Evolutionary conservation across 2,329 filamentous ascomycete genomes (phyloP), one percentile per base, ranked within the genome.

Genomic region (Aspergillus quadrilineatus): DNA sequence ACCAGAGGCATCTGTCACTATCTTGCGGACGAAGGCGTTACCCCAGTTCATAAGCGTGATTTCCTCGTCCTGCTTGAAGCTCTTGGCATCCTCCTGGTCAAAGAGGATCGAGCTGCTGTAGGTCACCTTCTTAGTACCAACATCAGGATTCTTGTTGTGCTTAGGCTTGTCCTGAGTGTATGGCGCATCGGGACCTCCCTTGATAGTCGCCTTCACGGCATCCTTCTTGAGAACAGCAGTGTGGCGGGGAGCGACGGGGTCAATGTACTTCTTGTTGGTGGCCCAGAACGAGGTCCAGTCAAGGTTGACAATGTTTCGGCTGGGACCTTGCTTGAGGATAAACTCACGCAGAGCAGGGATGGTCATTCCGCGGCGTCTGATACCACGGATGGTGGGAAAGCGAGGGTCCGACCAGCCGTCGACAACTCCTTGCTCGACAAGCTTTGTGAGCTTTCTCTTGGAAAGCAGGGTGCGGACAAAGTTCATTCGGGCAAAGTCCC

Each of bases 1-100:
- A 51, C 80, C 80, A 15, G 75, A 74, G 30, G 77, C 75, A 56
- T 78, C 73, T 34, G 78, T 77, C 47, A 83, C 79, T 62, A 79
- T 77, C 67, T 75, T 75, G 49, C 73, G 66, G 75, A 85, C 68
- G 77, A 74, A 68, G 66, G 61, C 80, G 74, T 78, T 85, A 71
- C 93, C 94, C 93, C 93, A 97, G 73, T 89, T 89, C 93, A 97
- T 97, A 42, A 97, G 82, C 0, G 93, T 97, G 67, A 97, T 90
- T 75, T 97, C 92, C 78, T 97, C 93, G 69, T 88, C 87, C 58
- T 88, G 82, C 66, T 85, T 88, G 77, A 97, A 95, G 28, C 83
- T 83, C 72, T 88, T 87, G 60, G 88, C 90, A 67, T 97, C 93
- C 45, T 82, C 89, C 75, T 97, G 93, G 71, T 97, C 93, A 51